Base-by-base conservation (phyloP, 306 rosid genomes). In the Quercus glauca region DNA sequence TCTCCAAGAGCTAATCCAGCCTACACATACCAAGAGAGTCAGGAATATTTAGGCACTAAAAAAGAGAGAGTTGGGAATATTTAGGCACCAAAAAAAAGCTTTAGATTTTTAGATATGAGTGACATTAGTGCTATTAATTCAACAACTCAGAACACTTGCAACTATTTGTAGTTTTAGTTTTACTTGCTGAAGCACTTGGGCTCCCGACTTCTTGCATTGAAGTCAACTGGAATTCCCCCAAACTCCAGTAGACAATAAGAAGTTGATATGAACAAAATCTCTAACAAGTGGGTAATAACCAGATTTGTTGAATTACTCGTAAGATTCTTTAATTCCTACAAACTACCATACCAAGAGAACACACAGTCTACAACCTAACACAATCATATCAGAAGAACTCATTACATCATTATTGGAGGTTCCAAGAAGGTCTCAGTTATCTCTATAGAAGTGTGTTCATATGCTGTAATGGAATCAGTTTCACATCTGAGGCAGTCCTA, bases 1-100 rank as follows among this genome's bases (percentile, higher is more conserved):
- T 95, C 98, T 81, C 98, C 99, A 49, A 95, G 97, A n/a, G 98
- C 86, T 70, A 95, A 73, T 76, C 99, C 99, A 35, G 99, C 99
- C 99, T 95, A 87, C 81, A 81, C 55, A 73, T 21, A 71, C 74
- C 35, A 19, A 75, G 74, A 73, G 58, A 7, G 5, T n/a, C 13
- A 23, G 76, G 41, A 79, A 55, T 58, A 29, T 28, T 43, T 9
- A 58, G 10, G 45, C 51, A 77, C 55, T 49, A 69, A 15, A 4
- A 67, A 25, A 20, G 33, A 75, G 74, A 73, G 58, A 7, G 9
- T 19, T 9, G 23, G 76, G 37, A 79, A 55, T 64, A 28, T 26
- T 41, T 9, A 58, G 10, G 45, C 51, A 77, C 55, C 37, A 69
- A 15, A 4, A 68, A 25, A 20, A 15, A 26, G 68, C 74, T 17